phyloP scores from a whole-genome alignment of 352 stramenopile species.

The Globisporangium ultimum region DNA sequence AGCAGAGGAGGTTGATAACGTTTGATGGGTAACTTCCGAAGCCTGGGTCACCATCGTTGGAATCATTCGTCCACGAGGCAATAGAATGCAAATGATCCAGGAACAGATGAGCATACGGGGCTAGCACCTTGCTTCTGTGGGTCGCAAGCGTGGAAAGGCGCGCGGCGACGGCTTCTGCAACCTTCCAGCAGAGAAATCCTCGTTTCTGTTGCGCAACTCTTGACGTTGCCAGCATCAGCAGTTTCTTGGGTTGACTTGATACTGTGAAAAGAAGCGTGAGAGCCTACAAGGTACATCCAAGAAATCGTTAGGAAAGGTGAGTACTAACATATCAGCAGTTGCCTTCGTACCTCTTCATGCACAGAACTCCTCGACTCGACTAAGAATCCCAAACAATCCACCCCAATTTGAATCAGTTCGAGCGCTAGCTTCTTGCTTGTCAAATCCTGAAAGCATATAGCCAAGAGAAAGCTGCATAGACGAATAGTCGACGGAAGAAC shows the following conservation, averaged over 20 bases:
- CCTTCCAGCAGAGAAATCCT: conserved; percentile 53
- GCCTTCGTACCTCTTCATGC: conserved; percentile 53
- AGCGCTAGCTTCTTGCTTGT: conserved; percentile 29
- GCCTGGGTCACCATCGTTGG: conserved; percentile 3
- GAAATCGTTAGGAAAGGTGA: background rate
- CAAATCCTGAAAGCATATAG: conserved; percentile 35
- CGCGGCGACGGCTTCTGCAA: conserved; percentile 49
- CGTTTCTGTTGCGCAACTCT: conserved; percentile 27
- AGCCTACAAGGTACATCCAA: conserved; percentile 25
- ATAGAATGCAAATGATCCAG: conserved; percentile 78
- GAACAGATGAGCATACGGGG: conserved; percentile 67
- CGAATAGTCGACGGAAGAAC: conserved; percentile 44
- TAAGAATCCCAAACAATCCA: conserved; percentile 33
- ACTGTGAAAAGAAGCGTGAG: conserved; percentile 67
- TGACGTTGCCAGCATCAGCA: conserved; percentile 44
- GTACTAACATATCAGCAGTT: background rate
- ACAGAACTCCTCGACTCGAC: conserved; percentile 35
- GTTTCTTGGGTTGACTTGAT: conserved; percentile 57
- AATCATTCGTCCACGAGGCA: conserved; percentile 31
- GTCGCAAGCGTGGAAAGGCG: conserved; percentile 42
- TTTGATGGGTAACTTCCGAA: conserved; percentile 45
- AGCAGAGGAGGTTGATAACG: conserved; percentile 66
- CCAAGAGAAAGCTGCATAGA: conserved; percentile 55
- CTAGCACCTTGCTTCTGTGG: conserved; percentile 32
- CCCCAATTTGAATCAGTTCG: conserved; percentile 35